Evolutionary conservation across 208 protist genomes (phyloP), one percentile per base, ranked within the genome.

Genomic region (Porcisia hertigi): DNA sequence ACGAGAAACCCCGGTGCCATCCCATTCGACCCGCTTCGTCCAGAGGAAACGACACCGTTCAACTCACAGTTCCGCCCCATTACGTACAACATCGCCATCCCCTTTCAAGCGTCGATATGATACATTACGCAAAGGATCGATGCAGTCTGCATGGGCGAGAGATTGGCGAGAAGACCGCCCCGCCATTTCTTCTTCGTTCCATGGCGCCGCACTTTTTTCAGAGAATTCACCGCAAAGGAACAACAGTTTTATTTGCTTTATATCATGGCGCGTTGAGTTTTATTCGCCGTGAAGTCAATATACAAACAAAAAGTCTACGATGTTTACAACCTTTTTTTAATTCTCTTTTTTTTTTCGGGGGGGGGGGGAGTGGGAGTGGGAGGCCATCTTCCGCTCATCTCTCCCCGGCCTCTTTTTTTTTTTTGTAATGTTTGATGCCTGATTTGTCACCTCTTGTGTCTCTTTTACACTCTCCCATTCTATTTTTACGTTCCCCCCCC

Each of bases 1-100:
- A 49, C 14, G 39, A 66, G 20, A 36, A n/a, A 9, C 65, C 9
- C 65, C 34, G 14, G 11, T 9, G 20, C 41, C 41, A 66, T 71
- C 20, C 39, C 36, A 8, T 82, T 82, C 30, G 69, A 82, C 36
- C 78, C 78, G 23, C 54, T 77, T 3, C 72, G 36, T 9, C 78
- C 78, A 1, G 78, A 82, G 60, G 53, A 75, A 11, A 82, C 78
- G 23, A 82, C 78, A 18, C 78, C 78, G 0, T 82, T 82, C 36
- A 65, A 77, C 54, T 36, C 66, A 20, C n/a, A 69, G 60, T 43
- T 66, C 53, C 78, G 78, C n/a, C 78, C 78, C 25, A 14, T 82
- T 25, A 82, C 78, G 16, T 82, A 75, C 67, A 82, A 78, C 16
- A 72, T 73, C 6, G 62, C 78, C 14, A 78, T 82, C 36, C 67